Percentiles rank a stretch among this genome's conserved stretches.
Evolutionary conservation across 768 basidiomycete species (phyloP).

Genomic region (Boletus sp.): DNA sequence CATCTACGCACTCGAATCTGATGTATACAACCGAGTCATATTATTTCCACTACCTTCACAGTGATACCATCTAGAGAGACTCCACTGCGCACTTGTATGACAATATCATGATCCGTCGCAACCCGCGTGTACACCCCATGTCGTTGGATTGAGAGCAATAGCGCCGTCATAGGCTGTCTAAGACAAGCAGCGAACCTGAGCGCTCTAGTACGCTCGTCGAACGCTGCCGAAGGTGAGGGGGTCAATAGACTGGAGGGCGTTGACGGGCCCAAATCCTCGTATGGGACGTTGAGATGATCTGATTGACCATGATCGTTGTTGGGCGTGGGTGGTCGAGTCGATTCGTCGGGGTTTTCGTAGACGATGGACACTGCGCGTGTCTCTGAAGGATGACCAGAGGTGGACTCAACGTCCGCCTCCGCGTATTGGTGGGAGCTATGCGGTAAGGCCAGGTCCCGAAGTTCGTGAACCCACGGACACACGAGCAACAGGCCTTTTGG

Average conservation of each 20-base stretch:
- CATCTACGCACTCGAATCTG: not conserved
- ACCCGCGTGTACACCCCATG: constrained; percentile 18
- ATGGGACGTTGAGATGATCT: not conserved
- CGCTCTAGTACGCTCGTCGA: not conserved
- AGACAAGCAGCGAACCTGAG: constrained; percentile 3
- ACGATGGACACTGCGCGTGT: not conserved
- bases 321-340: not conserved
- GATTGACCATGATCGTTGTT: not conserved
- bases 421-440: not conserved
- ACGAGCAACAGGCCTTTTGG: constrained; percentile 1
- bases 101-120: constrained; percentile 7
- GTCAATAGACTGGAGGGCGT: not conserved
- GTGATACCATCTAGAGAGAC: not conserved
- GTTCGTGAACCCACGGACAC: constrained; percentile 11
- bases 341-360: not conserved
- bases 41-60: not conserved
- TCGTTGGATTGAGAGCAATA: not conserved
- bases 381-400: not conserved
- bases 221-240: not conserved
- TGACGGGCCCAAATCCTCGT: not conserved
- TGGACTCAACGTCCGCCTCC: not conserved
- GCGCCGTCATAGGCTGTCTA: not conserved
- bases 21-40: not conserved
- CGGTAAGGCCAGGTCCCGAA: not conserved
- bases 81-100: not conserved